Evolutionary conservation across 441 rosid genomes (phyloP).

Genomic region (Brassica balearica): DNA sequence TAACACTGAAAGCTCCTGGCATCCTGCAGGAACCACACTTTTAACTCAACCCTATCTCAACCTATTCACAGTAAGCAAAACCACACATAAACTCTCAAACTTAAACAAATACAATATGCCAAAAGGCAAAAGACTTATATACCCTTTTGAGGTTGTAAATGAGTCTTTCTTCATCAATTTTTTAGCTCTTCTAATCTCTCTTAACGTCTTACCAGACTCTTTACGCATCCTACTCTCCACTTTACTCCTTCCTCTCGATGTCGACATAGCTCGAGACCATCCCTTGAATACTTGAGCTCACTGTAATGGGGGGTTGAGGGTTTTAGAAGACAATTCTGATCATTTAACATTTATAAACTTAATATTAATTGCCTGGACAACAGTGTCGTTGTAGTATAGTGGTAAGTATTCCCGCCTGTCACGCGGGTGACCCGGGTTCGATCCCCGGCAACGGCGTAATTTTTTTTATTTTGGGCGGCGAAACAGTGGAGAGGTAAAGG

Average conservation of each 20-base stretch:
- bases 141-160: slow-evolving; percentile 92
- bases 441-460: slow-evolving; percentile 42
- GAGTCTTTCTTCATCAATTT: slow-evolving; percentile 90
- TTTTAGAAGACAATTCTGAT: too few relatives aligned
- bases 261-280: slow-evolving; percentile 74
- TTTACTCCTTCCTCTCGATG: slow-evolving; percentile 86
- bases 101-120: background rate
- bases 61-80: slow-evolving; percentile 12
- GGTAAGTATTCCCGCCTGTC: slow-evolving; percentile 94
- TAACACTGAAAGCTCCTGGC: too few relatives aligned
- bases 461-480: slow-evolving; percentile 36
- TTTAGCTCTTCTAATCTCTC: slow-evolving; percentile 92
- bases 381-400: slow-evolving; percentile 83
- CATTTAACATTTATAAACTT: too few relatives aligned
- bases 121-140: slow-evolving; percentile 3
- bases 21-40: too few relatives aligned
- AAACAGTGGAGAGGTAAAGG: slow-evolving; percentile 42
- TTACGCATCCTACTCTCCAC: slow-evolving; percentile 90
- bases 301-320: too few relatives aligned
- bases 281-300: slow-evolving; percentile 21
- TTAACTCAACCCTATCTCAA: too few relatives aligned
- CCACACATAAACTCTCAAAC: slow-evolving; percentile 27
- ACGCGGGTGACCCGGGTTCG: slow-evolving; percentile 49
- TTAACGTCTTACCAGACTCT: slow-evolving; percentile 85
- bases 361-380: too few relatives aligned